Base-by-base conservation (phyloP, 129 eudicot genomes). In the Silybum marianum region DNA sequence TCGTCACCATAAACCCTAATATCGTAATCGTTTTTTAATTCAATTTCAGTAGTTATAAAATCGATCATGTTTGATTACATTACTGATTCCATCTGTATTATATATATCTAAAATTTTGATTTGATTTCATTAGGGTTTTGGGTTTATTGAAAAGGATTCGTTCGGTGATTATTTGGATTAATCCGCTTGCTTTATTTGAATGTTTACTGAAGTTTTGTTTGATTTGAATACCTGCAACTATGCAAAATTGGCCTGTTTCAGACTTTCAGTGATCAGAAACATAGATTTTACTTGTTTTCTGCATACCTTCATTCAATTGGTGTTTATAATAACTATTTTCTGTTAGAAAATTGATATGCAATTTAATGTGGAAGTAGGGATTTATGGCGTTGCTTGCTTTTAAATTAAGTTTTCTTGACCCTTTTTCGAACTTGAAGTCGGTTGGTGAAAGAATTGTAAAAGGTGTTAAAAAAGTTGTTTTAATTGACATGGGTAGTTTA, bases 1-100 rank as follows among this genome's bases (percentile, higher is more conserved):
- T 75, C 51, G 76, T 82, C 85, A 82, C 76, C 51, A 70, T 82
- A 75, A 82, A 82, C 85, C 85, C 85, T 82, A 75, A 46, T 10
- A 0, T 68, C 85, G 19, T 67, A 30, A 23, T 42, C 13, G 5
- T 77, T 24, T 24, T 69, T 16, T 16, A 0, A 6, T 79, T 18
- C 34, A 14, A 0, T 68, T 32, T 18, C 10, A 28, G 16, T 6
- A 30, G 26, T 30, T 9, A 26, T 32, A 7, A 7, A 26, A 40
- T 44, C 4, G 38, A 74, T 44, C 60, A 74, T 34, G n/a, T 65
- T 67, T 28, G 5, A 66, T 44, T 23, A 7, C 62, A 44, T 82
- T 68, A 44, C 13, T 16, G 16, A 69, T 46, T 70, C 46, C 32
- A 75, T 70, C 21, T 6, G 10, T 82, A 18, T 74, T 26, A 26